Conservation (phyloP, 768 basidiomycete species). For the Porphyrellus cyaneotinctus region DNA sequence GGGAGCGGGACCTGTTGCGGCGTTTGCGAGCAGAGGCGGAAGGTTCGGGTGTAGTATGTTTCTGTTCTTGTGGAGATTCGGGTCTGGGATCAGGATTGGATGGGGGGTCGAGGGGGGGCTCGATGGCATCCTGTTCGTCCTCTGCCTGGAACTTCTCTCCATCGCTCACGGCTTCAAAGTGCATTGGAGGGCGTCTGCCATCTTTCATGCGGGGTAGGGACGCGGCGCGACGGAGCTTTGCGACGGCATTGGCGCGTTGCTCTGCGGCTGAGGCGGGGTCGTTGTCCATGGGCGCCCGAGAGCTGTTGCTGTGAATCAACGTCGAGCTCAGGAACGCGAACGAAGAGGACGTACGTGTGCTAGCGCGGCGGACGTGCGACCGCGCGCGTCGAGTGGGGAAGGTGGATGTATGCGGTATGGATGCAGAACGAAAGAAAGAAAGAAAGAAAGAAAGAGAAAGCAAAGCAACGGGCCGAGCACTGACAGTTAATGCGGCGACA, state of each 20-base stretch:
- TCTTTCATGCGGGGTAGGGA: slow-evolving; percentile 90
- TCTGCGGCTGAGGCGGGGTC: slow-evolving; percentile 53
- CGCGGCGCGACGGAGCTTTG: slow-evolving; percentile 87
- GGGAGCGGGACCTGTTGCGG: slow-evolving; percentile 65
- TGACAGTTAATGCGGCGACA: slow-evolving; percentile 10
- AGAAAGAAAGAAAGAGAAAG: not conserved
- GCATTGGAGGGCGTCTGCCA: slow-evolving; percentile 84
- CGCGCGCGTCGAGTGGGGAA: slow-evolving; percentile 1
- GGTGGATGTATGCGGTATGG: slow-evolving; percentile 13
- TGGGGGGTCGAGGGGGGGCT: slow-evolving; percentile 3
- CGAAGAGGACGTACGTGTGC: slow-evolving; percentile 3
- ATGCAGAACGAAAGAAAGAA: too few species aligned
- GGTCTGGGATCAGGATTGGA: slow-evolving; percentile 23
- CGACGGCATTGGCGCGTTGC: slow-evolving; percentile 83
- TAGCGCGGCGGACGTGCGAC: slow-evolving; percentile 2
- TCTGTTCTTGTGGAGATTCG: slow-evolving; percentile 28
- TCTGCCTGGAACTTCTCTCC: slow-evolving; percentile 57
- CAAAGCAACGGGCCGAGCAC: slow-evolving; percentile 5
- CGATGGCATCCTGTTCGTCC: slow-evolving; percentile 27
- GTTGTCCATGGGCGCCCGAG: slow-evolving; percentile 28
- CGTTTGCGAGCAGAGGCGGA: slow-evolving; percentile 50
- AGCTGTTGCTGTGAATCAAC: slow-evolving; percentile 3
- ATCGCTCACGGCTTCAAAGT: slow-evolving; percentile 76
- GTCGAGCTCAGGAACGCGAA: not conserved
- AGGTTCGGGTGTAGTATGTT: slow-evolving; percentile 39